Conservation (phyloP, 2,329 filamentous ascomycete species). For the Epichloe aotearoae region DNA sequence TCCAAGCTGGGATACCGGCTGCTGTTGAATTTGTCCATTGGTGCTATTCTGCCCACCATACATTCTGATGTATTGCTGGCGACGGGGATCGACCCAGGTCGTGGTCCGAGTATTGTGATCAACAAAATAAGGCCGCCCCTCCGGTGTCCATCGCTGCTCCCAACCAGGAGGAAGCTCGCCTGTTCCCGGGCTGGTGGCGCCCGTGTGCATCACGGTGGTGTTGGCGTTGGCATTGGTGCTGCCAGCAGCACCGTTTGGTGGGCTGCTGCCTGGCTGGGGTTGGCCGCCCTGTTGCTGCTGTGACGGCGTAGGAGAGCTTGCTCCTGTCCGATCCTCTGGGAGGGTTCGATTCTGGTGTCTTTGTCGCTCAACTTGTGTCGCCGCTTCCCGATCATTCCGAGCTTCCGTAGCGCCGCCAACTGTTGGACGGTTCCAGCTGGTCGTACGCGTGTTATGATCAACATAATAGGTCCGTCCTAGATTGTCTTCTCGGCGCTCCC, state of each 20-base stretch:
- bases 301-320: slow-evolving; percentile 73
- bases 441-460: slow-evolving; percentile 92
- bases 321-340: slow-evolving; percentile 86
- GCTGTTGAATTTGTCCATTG: slow-evolving; percentile 84
- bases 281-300: slow-evolving; percentile 34
- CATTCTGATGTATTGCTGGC: slow-evolving; percentile 97
- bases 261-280: slow-evolving; percentile 22
- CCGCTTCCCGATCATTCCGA: slow-evolving; percentile 70
- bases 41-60: slow-evolving; percentile 78
- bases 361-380: slow-evolving; percentile 83
- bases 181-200: slow-evolving; percentile 80
- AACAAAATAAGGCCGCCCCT: slow-evolving; percentile 91
- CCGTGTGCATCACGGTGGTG: slow-evolving; percentile 85
- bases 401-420: slow-evolving; percentile 59
- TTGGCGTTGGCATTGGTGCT: slow-evolving; percentile 28
- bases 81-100: slow-evolving; percentile 93
- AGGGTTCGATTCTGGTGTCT: slow-evolving; percentile 92
- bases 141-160: slow-evolving; percentile 92
- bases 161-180: slow-evolving; percentile 91
- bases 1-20: slow-evolving; percentile 91
- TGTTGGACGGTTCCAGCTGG: slow-evolving; percentile 87
- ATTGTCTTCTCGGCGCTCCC: slow-evolving; percentile 93
- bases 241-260: slow-evolving; percentile 10
- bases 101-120: slow-evolving; percentile 97
- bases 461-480: slow-evolving; percentile 94